Percentiles rank a stretch among this genome's conserved stretches.
Conservation (phyloP, 73 alveolate genomes). For the Durusdinium trenchii region DNA sequence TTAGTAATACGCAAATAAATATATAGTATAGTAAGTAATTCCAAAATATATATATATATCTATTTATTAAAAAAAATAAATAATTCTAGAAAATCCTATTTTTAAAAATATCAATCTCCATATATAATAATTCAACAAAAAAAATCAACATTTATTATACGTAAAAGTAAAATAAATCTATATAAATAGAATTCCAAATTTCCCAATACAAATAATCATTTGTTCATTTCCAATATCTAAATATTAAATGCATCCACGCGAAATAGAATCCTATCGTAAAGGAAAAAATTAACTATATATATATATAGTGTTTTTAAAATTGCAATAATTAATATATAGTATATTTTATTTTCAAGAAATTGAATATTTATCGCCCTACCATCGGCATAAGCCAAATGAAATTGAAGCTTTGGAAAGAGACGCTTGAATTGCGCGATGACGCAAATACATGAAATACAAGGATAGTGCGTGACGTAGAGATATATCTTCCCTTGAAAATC, state of each 20-base stretch:
- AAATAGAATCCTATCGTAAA: no score
- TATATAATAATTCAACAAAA: neutral
- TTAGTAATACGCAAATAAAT: no score
- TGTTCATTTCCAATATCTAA: neutral
- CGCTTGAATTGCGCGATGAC: constrained; percentile 73
- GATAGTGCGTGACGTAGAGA: constrained; percentile 81
- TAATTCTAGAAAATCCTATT: no score
- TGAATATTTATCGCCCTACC: constrained; percentile 70
- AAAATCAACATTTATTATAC: no score
- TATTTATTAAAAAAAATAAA: no score
- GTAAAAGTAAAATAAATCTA: no score
- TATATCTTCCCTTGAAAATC: constrained; percentile 24
- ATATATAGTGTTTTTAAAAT: neutral
- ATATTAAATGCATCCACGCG: neutral
- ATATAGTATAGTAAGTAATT: neutral
- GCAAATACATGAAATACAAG: constrained; percentile 71
- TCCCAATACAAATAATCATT: neutral
- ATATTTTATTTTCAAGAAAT: neutral
- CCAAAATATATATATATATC: no score
- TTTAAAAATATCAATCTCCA: no score
- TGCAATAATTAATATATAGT: no score
- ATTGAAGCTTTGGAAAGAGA: neutral
- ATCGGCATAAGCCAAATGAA: constrained; percentile 86
- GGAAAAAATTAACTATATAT: neutral
- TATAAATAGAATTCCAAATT: neutral